phyloP scores from a whole-genome alignment of 2,329 filamentous ascomycete genomes.

The Sporothrix euskadiensis region DNA sequence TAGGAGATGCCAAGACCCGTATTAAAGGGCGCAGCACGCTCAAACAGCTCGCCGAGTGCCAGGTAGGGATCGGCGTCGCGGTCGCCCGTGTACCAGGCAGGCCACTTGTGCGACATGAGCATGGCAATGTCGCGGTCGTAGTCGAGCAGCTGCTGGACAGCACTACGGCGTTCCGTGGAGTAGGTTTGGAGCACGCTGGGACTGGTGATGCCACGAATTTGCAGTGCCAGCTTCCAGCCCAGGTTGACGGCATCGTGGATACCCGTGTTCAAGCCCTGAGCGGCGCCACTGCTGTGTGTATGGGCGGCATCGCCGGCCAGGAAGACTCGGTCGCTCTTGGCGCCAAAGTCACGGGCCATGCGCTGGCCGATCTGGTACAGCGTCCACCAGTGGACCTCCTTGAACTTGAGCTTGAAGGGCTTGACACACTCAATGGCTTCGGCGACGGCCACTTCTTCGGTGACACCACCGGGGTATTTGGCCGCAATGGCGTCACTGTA shows the following conservation, averaged over 20 bases:
- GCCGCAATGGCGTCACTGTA: conserved; percentile 47
- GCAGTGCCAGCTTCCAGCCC: conserved; percentile 47
- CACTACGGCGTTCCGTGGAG: conserved; percentile 42
- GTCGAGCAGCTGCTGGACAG: conserved; percentile 43
- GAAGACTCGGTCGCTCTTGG: conserved; percentile 51
- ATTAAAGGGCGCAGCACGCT: conserved; percentile 61
- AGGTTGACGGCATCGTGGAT: conserved; percentile 59
- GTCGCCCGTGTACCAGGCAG: conserved; percentile 42
- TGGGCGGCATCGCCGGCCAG: conserved; percentile 54
- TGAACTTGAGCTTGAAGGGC: conserved; percentile 46
- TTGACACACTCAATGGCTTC: conserved; percentile 48
- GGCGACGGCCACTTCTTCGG: conserved; percentile 55
- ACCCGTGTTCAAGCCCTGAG: conserved; percentile 59
- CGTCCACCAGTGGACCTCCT: conserved; percentile 57
- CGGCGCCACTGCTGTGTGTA: conserved; percentile 62
- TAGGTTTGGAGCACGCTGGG: conserved; percentile 43
- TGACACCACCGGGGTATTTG: conserved; percentile 40
- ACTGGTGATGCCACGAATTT: conserved; percentile 31
- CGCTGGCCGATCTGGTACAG: conserved; percentile 55
- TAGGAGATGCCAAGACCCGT: conserved; percentile 62
- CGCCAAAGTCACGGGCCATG: conserved; percentile 59
- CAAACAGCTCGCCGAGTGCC: conserved; percentile 57
- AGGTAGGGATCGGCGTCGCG: conserved; percentile 47
- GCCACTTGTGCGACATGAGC: conserved; percentile 45
- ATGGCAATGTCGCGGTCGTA: conserved; percentile 41